Percentiles rank a stretch among this genome's conserved stretches.
phyloP scores from a whole-genome alignment of 2,329 filamentous ascomycete genomes.

The Epichloe sylvatica region DNA sequence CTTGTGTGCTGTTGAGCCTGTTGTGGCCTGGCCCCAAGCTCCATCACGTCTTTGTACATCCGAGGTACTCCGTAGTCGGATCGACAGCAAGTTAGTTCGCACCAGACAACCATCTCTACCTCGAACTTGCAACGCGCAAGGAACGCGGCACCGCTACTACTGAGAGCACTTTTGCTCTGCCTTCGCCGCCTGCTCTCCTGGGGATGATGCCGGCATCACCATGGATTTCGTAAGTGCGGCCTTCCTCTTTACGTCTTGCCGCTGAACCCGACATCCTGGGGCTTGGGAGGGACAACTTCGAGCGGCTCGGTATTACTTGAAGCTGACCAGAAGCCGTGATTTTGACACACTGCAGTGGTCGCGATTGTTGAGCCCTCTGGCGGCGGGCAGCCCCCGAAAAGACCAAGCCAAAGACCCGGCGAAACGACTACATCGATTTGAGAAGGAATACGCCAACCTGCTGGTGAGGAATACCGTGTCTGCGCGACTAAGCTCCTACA shows the following conservation, averaged over 20 bases:
- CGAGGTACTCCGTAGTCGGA: background rate
- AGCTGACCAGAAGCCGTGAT: constrained; percentile 1
- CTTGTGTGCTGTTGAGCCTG: too few species aligned
- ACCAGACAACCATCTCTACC: background rate
- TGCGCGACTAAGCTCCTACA: background rate
- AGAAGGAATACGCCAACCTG: constrained; percentile 50
- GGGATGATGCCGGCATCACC: constrained; percentile 33
- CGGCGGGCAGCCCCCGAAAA: constrained; percentile 38
- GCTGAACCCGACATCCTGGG: background rate
- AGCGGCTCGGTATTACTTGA: background rate
- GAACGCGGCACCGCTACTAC: background rate
- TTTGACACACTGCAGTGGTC: constrained; percentile 38
- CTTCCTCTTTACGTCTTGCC: too few species aligned
- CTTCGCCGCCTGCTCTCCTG: constrained; percentile 3
- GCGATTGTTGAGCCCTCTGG: constrained; percentile 51
- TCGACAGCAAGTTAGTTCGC: background rate
- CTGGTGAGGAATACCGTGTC: constrained; percentile 29
- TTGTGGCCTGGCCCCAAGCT: too few species aligned
- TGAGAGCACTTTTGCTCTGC: background rate
- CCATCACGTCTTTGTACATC: too few species aligned
- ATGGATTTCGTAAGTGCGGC: constrained; percentile 42
- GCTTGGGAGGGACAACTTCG: background rate
- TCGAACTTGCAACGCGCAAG: background rate
- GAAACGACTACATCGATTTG: constrained; percentile 50
- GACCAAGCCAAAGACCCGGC: constrained; percentile 49